Base-by-base conservation (phyloP, 768 basidiomycete species). In the Pleurotus citrinopileatus region DNA sequence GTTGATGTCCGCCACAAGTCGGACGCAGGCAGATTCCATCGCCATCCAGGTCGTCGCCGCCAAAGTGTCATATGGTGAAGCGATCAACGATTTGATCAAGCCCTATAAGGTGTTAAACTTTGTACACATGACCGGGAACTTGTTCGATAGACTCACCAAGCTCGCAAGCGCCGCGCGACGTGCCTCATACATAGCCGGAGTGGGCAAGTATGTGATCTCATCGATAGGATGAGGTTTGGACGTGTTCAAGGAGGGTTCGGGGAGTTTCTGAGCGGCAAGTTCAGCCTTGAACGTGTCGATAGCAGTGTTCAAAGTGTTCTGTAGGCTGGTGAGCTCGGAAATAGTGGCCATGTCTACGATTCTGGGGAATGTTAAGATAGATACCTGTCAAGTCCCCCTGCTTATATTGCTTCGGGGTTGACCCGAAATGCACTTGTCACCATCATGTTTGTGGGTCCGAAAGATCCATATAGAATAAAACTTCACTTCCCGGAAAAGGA, bases 211-310 rank as follows among this genome's bases (percentile, higher is more conserved):
- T 1, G 68, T 58, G 23, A 67, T 66, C n/a, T 70, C 67, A 61
- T 73, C 70, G 44, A 69, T 69, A 25, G 68, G 69, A 54, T 73
- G 72, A 12, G 63, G 54, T 52, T 71, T 67, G 0, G 69, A 69
- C 0, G 72, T 69, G 37, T 65, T 66, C 52, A 69, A 56, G 6
- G 72, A 73, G 2, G 69, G 72, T 57, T 72, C 70, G 5, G 68
- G 58, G 10, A 73, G 61, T 44, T 67, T 62, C 48, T 70, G 70
- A 17, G 67, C 64, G 20, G 63, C 64, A 25, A 73, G 61, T 57
- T 73, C 73, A 6, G 68, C 67, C 58, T 72, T 72, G 65, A 72
- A 71, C 23, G 61, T 60, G 52, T 74, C 71, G 38, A 74, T 67
- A 10, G 73, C 73, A 32, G 54, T 59, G 52, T 73, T 74, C 54